Base-by-base conservation (phyloP, 352 stramenopile species). In the Globisporangium carolinianum region DNA sequence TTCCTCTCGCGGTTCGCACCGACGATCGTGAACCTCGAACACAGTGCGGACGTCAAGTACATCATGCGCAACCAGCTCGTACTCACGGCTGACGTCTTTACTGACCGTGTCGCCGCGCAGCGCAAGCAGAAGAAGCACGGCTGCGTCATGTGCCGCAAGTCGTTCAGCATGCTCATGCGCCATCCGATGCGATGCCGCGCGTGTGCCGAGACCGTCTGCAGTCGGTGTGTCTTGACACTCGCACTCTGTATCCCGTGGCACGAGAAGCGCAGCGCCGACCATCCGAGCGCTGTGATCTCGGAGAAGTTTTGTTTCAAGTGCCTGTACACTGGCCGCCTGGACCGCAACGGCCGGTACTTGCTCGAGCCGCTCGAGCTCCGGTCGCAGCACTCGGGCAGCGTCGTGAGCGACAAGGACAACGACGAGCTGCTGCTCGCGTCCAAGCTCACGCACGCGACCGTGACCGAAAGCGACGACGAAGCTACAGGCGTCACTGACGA, bases 231-330 rank as follows among this genome's bases (percentile, higher is more conserved):
- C 69, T 72, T 84, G 58, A 71, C 69, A n/a, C 63, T 91, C 57
- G 74, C 78, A 43, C 65, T 91, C 15, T 67, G 83, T n/a, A 65
- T 85, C 12, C 76, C 76, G 15, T 61, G 61, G 18, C 76, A 87
- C 58, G 76, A 87, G 47, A 68, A 69, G 49, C 41, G 64, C 75
- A 0, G 72, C 75, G 12, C 61, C 66, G 5, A 54, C 35, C 58
- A 66, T 56, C 51, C 53, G 15, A 42, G 56, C 48, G 75, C 77
- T 46, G 77, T 87, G 46, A 83, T 84, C 57, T 64, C 68, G 51
- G 72, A 87, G 24, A 88, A 87, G 62, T 69, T 90, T 41, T 90
- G 80, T 66, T 81, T 86, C 57, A 90, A 90, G 53, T 90, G 80
- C 66, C 75, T 90, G 57, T 88, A 80, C 55, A 66, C 55, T 43